Base-by-base conservation (phyloP, 2,329 filamentous ascomycete genomes). In the Bipolaris bicolor region DNA sequence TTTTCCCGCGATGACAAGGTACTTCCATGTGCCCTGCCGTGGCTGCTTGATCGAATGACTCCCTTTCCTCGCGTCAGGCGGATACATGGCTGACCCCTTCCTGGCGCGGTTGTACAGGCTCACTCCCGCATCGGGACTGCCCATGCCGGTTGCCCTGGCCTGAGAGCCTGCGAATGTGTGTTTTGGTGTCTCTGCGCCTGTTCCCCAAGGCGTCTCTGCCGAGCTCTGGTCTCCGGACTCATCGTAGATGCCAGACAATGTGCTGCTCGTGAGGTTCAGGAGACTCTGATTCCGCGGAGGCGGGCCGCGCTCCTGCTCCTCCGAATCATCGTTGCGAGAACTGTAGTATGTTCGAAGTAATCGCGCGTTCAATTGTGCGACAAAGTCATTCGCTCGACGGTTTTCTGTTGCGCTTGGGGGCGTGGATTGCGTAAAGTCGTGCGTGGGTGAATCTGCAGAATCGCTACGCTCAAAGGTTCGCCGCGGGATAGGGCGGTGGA, bases 211-310 rank as follows among this genome's bases (percentile, higher is more conserved):
- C 10, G 89, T 92, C 53, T 83, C 81, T 3, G 82, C 76, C 60
- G 88, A 87, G 63, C 86, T 86, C 40, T 60, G 48, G 18, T 69
- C 68, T 16, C 64, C 67, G n/a, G 67, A 66, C 51, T 73, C 73
- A 46, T 73, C 88, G 80, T 96, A 99, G 69, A 99, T 99, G 52
- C 95, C 94, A 66, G 90, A 90, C 5, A 99, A 84, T 0, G 95
- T 97, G 2, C 92, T 93, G 9, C 90, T 89, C 3, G 92, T 97
- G 58, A 99, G 83, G 73, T 97, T 96, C 71, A 92, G 81, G 55
- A 92, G 85, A 9, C 92, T 97, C 63, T 89, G 87, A 22, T 88
- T 90, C 57, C 91, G 87, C 71, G 41, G 81, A 49, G 83, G 78
- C 57, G 64, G 43, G 7, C 55, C 56, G 11, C 52, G 52, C n/a